Percentiles rank a stretch among this genome's conserved stretches.
These are phyloP conservation scores for Heteromeles arbutifolia DNA, from an alignment of 306 rosid genomes.

Conservation along the genomic window DNA sequence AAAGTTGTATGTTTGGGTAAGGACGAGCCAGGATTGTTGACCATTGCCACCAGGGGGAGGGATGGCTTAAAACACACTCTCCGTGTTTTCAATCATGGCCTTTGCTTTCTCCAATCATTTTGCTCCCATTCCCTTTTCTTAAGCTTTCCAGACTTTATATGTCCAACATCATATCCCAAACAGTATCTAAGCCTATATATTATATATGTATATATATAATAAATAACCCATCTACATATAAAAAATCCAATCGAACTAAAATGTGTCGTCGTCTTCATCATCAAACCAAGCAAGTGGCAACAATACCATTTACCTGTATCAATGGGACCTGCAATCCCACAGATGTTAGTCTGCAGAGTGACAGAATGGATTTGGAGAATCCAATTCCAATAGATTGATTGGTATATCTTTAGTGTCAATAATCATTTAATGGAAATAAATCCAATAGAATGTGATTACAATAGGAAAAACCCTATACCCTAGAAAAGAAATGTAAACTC, in stretches of 20 bases:
- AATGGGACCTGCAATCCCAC: background rate
- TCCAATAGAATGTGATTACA: background rate
- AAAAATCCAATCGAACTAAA: background rate
- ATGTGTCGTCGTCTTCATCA: background rate
- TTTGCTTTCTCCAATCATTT: constrained; percentile 25
- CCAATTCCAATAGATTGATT: background rate
- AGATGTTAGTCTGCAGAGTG: background rate
- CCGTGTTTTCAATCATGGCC: constrained; percentile 46
- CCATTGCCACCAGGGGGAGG: constrained; percentile 13
- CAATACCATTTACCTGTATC: background rate
- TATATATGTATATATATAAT: no score
- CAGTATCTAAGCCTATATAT: background rate
- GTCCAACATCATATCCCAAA: constrained; percentile 10
- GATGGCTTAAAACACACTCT: constrained; percentile 38
- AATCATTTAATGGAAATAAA: background rate
- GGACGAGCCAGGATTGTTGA: constrained; percentile 28
- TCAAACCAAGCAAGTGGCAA: background rate
- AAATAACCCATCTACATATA: no score
- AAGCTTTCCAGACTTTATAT: constrained; percentile 14
- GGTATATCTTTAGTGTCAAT: background rate
- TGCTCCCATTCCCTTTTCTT: constrained; percentile 19
- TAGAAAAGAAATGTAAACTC: background rate
- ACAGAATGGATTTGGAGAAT: background rate
- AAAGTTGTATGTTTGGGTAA: constrained; percentile 5
- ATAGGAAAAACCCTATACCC: background rate